Base-by-base conservation (phyloP, 106 monocot genomes). In the Allium fistulosum region DNA sequence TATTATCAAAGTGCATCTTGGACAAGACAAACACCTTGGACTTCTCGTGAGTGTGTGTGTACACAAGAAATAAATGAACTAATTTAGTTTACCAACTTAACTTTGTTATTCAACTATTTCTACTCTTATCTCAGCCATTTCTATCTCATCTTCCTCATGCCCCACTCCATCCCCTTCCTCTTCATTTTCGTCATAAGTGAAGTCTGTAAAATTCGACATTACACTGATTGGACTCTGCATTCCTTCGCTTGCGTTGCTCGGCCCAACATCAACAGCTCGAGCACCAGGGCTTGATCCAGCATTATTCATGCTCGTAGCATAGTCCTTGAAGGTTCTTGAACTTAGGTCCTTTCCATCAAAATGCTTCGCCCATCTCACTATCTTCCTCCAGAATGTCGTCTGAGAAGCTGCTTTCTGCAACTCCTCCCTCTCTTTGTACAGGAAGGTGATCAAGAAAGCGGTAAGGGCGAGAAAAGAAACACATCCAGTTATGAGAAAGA, bases 401-500 rank as follows among this genome's bases (percentile, higher is more conserved):
- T 55, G 65, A 0, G 69, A 49, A 17, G 76, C 73, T 2, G 65
- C 27, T 1, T 37, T 46, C 57, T 51, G 73, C 46, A 84, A 51
- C 7, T 74, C 50, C 11, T 51, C 65, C 48, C 73, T 59, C 22
- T 82, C 69, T 10, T 63, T 53, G 17, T 59, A 57, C 14, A 77
- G 11, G 71, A 68, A 88, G 4, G 27, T 76, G 51, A 17, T 27
- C 7, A 84, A 50, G 69, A 77, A 89, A 53, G 76, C 9, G 1
- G 82, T 8, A 14, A 93, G 56, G 18, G 81, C 75, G 1, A 78
- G 48, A 12, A 13, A 28, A 9, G 94, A 87, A 46, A 79, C 80
- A 22, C 45, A 51, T 37, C 90, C 94, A 2, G 90, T 87, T 45
- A 90, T 85, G 50, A 90, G 73, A 76, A 94, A 94, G 61, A 94